Conservation (phyloP, 2,329 filamentous ascomycete species). For the Bertia moriformis region DNA sequence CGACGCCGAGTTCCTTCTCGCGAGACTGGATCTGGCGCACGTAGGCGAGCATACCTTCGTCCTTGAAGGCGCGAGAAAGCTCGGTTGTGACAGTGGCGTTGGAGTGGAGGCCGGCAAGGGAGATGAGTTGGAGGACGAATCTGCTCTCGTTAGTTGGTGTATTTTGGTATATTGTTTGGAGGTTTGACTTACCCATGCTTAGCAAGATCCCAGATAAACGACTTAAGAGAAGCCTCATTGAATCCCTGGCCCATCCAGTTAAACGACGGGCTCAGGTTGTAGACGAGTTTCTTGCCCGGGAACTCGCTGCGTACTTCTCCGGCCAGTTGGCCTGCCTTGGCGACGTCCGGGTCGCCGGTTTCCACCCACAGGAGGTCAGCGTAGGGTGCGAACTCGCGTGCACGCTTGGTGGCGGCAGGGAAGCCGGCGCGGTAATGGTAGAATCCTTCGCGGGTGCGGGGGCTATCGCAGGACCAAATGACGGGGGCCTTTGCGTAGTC, state of each 20-base stretch:
- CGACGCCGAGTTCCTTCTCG: constrained; percentile 81
- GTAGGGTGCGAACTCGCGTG: constrained; percentile 78
- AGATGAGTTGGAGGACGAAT: constrained; percentile 56
- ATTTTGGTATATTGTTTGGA: neutral
- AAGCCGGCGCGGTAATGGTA: constrained; percentile 83
- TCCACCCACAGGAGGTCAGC: constrained; percentile 96
- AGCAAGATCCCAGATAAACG: constrained; percentile 92
- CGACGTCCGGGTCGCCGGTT: constrained; percentile 75
- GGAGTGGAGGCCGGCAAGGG: constrained; percentile 52
- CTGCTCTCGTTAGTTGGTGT: neutral
- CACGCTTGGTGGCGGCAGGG: constrained; percentile 77
- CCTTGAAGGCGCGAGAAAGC: constrained; percentile 71
- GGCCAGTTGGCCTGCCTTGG: constrained; percentile 62
- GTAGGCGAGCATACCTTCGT: constrained; percentile 90
- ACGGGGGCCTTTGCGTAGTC: constrained; percentile 47
- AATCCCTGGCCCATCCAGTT: constrained; percentile 98
- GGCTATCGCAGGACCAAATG: constrained; percentile 68
- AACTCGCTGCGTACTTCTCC: constrained; percentile 54
- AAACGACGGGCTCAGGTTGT: constrained; percentile 92
- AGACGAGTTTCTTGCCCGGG: constrained; percentile 80
- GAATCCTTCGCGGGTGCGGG: constrained; percentile 82
- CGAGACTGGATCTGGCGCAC: constrained; percentile 81
- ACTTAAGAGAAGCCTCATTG: constrained; percentile 64
- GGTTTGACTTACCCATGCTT: constrained; percentile 48
- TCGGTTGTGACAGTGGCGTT: constrained; percentile 55